A percentile compares a stretch with the other conserved stretches of the same genome.
These are phyloP conservation scores for Kazachstania kunashirensis DNA, from an alignment of 805 yeast species.

Conservation along the genomic window DNA sequence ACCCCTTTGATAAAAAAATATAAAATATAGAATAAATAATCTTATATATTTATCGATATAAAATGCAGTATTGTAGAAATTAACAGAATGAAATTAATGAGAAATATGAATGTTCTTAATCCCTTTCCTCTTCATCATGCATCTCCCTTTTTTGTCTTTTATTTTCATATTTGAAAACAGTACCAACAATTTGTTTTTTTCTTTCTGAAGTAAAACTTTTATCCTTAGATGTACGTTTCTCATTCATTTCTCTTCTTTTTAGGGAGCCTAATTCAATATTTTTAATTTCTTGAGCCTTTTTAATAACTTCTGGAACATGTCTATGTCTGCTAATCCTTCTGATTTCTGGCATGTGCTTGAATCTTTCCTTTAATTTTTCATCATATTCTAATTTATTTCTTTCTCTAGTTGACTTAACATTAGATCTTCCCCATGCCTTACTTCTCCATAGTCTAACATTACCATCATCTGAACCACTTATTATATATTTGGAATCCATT, in stretches of 20 bases:
- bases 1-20: too few relatives aligned
- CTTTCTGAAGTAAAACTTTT: conserved; percentile 61
- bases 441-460: conserved; percentile 92
- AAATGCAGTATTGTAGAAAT: too few relatives aligned
- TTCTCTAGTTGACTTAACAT: conserved; percentile 70
- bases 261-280: conserved; percentile 59
- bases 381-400: conserved; percentile 82
- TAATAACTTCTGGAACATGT: conserved; percentile 78
- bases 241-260: conserved; percentile 75
- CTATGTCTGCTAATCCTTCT: conserved; percentile 83
- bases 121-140: conserved; percentile 6
- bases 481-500: conserved; percentile 79
- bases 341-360: conserved; percentile 93
- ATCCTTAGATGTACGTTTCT: conserved; percentile 64
- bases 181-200: conserved; percentile 77
- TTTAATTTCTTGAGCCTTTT: conserved; percentile 85
- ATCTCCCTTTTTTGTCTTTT: conserved; percentile 9
- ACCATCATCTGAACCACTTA: conserved; percentile 93
- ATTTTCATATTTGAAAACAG: conserved; percentile 51
- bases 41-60: too few relatives aligned
- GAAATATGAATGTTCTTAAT: too few relatives aligned
- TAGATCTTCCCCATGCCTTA: conserved; percentile 73
- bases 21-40: too few relatives aligned
- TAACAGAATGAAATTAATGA: too few relatives aligned
- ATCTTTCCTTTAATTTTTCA: conserved; percentile 82